A percentile compares a stretch with the other conserved stretches of the same genome.
Evolutionary conservation across 768 basidiomycete genomes (phyloP).

Genomic region (Gloeophyllum trabeum): DNA sequence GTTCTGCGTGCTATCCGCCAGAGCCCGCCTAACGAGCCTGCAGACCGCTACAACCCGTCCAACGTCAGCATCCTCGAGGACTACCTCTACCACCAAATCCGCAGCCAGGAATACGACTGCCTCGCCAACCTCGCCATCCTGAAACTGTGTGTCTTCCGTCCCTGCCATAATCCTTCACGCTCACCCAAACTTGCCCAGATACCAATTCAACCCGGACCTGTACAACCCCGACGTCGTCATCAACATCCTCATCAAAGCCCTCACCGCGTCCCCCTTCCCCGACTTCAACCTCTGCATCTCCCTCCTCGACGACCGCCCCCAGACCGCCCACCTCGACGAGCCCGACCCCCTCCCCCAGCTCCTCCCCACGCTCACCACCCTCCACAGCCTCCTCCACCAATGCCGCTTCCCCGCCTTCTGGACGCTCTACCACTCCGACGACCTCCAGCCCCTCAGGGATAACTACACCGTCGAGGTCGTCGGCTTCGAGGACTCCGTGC

Average conservation of each 20-base stretch:
- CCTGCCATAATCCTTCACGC: slow-evolving; percentile 1
- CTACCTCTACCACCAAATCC: slow-evolving; percentile 91
- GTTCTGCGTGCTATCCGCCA: slow-evolving; percentile 14
- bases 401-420: slow-evolving; percentile 88
- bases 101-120: slow-evolving; percentile 86
- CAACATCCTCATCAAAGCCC: slow-evolving; percentile 88
- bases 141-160: slow-evolving; percentile 53
- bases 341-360: slow-evolving; percentile 70
- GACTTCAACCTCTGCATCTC: slow-evolving; percentile 95
- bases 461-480: slow-evolving; percentile 79
- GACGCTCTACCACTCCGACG: slow-evolving; percentile 58
- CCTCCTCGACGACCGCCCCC: slow-evolving; percentile 69
- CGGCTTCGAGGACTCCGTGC: slow-evolving; percentile 77
- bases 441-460: slow-evolving; percentile 62
- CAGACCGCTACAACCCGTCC: slow-evolving; percentile 95
- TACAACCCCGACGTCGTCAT: slow-evolving; percentile 90
- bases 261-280: slow-evolving; percentile 75
- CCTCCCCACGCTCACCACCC: slow-evolving; percentile 54
- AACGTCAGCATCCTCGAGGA: slow-evolving; percentile 93
- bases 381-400: slow-evolving; percentile 64
- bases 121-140: slow-evolving; percentile 91
- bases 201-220: slow-evolving; percentile 92
- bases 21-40: neutral
- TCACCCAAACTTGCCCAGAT: slow-evolving; percentile 31
- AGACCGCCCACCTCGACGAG: slow-evolving; percentile 51